These are phyloP conservation scores for Hyphopichia pseudoburtonii DNA, from an alignment of 1,139 yeast genomes.

Conservation along the genomic window DNA sequence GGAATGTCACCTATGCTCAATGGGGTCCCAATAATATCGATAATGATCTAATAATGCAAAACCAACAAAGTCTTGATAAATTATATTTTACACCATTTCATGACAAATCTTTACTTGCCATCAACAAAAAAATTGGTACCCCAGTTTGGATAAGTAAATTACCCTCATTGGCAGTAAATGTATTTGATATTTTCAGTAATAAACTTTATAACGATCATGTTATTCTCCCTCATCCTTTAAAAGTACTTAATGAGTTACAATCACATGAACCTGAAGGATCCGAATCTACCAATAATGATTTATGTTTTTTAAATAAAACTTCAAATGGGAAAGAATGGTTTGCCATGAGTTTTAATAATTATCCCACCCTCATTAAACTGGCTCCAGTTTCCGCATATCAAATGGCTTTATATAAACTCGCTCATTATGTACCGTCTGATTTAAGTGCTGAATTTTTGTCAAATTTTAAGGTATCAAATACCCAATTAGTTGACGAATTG, in stretches of 20 bases:
- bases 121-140: conserved; percentile 61
- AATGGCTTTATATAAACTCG: conserved; percentile 28
- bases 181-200: conserved; percentile 63
- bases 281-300: conserved; percentile 27
- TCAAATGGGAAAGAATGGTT: conserved; percentile 70
- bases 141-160: conserved; percentile 78
- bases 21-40: conserved; percentile 96
- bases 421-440: conserved; percentile 3
- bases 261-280: conserved; percentile 17
- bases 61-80: conserved; percentile 59
- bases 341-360: conserved; percentile 76
- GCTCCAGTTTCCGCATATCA: conserved; percentile 72
- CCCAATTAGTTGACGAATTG: conserved; percentile 27
- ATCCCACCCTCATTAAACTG: conserved; percentile 77
- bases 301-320: conserved; percentile 66
- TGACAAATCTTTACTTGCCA: conserved; percentile 67
- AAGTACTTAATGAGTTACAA: conserved; percentile 39
- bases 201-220: conserved; percentile 32
- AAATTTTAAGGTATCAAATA: conserved; percentile 11
- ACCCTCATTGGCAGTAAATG: conserved; percentile 67
- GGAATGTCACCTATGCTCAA: conserved; percentile 85
- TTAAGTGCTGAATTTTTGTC: conserved; percentile 4
- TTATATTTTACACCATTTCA: conserved; percentile 82
- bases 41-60: conserved; percentile 58
- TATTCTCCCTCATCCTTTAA: conserved; percentile 66